Percentiles rank a stretch among this genome's conserved stretches.
Evolutionary conservation across 2,329 filamentous ascomycete genomes (phyloP).

Genomic region (Cylindrodendrum hubeiense): DNA sequence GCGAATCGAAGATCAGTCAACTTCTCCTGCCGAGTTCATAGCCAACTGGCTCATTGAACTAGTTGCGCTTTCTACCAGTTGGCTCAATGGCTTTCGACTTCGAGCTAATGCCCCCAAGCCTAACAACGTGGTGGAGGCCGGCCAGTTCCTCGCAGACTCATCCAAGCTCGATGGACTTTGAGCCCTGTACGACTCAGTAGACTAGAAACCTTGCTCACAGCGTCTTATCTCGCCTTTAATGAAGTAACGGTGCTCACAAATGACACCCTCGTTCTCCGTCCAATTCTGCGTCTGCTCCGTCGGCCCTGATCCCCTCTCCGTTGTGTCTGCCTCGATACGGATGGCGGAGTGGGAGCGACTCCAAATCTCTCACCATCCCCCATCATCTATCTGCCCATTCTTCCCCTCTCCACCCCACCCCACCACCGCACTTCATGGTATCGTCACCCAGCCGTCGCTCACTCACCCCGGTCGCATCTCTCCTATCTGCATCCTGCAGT

Average conservation of each 20-base stretch:
- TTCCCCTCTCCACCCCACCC: neutral
- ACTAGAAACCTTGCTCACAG: no score
- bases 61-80: conserved; percentile 6
- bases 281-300: neutral
- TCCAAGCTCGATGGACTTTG: no score
- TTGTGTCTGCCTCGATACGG: neutral
- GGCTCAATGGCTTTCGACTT: conserved; percentile 4
- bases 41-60: conserved; percentile 16
- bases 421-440: neutral
- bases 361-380: neutral
- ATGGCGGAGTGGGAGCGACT: neutral
- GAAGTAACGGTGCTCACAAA: no score
- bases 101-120: neutral
- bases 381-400: conserved; percentile 6
- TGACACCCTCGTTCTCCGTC: neutral
- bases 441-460: neutral
- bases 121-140: neutral
- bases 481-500: neutral
- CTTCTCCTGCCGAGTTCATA: conserved; percentile 4
- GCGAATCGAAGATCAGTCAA: conserved; percentile 10
- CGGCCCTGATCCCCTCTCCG: neutral
- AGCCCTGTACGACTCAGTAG: no score
- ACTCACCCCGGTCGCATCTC: neutral
- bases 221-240: no score
- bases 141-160: no score